A percentile compares a stretch with the other conserved stretches of the same genome.
These are phyloP conservation scores for Pleomassaria siparia DNA, from an alignment of 2,329 filamentous ascomycete species.

Conservation along the genomic window DNA sequence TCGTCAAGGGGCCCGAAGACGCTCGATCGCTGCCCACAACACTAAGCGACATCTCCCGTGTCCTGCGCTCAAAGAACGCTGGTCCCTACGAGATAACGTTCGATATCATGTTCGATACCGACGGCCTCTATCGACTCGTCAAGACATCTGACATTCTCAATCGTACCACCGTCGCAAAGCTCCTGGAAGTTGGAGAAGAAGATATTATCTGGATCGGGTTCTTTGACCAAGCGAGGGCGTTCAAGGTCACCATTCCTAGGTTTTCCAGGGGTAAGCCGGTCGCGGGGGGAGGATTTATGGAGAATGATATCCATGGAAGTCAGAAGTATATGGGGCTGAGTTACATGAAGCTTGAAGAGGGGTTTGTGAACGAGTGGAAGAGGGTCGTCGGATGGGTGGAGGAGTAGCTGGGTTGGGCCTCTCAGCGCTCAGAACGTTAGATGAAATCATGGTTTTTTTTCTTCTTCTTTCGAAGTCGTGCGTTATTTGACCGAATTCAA, in stretches of 20 bases:
- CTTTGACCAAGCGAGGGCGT: conserved; percentile 27
- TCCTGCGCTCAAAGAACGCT: conserved; percentile 18
- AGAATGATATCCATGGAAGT: conserved; percentile 22
- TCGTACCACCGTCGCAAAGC: conserved; percentile 10
- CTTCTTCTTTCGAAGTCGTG: no score
- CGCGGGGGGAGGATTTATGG: conserved; percentile 21
- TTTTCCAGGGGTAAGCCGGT: conserved; percentile 14
- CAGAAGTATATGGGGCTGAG: conserved; percentile 21
- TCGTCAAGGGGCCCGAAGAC: background rate
- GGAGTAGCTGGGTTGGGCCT: background rate
- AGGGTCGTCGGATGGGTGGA: background rate
- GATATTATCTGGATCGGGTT: conserved; percentile 24
- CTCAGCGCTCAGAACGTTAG: no score
- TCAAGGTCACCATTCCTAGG: conserved; percentile 25
- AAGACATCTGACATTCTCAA: conserved; percentile 20
- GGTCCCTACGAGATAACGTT: conserved; percentile 14
- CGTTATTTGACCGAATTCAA: no score
- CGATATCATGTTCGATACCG: conserved; percentile 8
- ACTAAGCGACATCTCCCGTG: conserved; percentile 18
- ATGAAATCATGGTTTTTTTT: no score
- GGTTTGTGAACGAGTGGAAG: conserved; percentile 8
- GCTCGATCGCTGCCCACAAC: conserved; percentile 2
- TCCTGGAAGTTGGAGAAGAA: conserved; percentile 15
- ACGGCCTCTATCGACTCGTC: conserved; percentile 9
- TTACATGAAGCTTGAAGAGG: conserved; percentile 15